These are phyloP conservation scores for Microsporum ferrugineum DNA, from an alignment of 2,329 filamentous ascomycete species.

Conservation along the genomic window DNA sequence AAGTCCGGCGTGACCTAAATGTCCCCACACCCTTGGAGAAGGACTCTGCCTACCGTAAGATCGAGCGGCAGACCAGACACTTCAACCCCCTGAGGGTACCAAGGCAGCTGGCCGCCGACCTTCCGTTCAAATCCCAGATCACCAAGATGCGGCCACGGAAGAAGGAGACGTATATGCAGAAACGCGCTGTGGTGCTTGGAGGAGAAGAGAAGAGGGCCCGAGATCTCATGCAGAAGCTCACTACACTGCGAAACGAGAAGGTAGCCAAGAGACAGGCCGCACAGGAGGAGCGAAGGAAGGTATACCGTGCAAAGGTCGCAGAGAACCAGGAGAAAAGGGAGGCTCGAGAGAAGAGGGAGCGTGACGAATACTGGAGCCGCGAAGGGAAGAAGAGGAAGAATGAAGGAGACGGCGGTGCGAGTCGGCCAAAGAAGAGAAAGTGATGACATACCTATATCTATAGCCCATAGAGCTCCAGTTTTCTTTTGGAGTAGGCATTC, in stretches of 20 bases:
- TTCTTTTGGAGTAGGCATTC: background rate
- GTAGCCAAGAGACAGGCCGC: conserved; percentile 68
- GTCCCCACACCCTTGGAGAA: conserved; percentile 67
- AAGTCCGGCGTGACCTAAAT: conserved; percentile 67
- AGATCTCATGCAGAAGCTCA: conserved; percentile 83
- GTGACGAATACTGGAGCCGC: conserved; percentile 80
- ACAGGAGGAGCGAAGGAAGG: conserved; percentile 75
- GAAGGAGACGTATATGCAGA: conserved; percentile 81
- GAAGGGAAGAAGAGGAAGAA: conserved; percentile 72
- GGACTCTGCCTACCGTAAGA: conserved; percentile 70
- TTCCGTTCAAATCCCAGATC: conserved; percentile 91
- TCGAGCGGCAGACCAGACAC: conserved; percentile 51
- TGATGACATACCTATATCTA: conserved; percentile 16
- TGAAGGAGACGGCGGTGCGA: conserved; percentile 38
- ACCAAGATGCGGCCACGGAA: conserved; percentile 67
- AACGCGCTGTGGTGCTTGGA: conserved; percentile 76
- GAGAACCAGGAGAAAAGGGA: conserved; percentile 75
- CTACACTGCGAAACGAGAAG: conserved; percentile 82
- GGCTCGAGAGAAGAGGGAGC: conserved; percentile 79
- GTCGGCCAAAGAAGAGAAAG: conserved; percentile 32
- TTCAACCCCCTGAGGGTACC: conserved; percentile 56
- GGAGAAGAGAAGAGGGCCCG: conserved; percentile 83
- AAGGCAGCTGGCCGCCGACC: conserved; percentile 52
- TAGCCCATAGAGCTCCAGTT: background rate
- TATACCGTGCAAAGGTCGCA: conserved; percentile 71